A percentile compares a stretch with the other conserved stretches of the same genome.
These are phyloP conservation scores for Lachancea quebecensis DNA, from an alignment of 805 yeast genomes.

Conservation along the genomic window DNA sequence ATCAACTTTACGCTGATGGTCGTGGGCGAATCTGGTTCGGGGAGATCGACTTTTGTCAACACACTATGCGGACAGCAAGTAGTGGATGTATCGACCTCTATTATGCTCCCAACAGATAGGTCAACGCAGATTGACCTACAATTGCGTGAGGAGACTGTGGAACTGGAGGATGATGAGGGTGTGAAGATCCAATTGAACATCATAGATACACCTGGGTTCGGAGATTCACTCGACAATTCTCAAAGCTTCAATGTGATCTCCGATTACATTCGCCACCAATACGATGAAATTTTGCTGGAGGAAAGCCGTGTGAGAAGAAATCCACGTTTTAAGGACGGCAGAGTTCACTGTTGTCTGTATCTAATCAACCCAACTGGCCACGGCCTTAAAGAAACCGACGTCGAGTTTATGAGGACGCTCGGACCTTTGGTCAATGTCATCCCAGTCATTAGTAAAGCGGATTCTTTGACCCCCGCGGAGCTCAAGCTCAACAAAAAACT, in stretches of 20 bases:
- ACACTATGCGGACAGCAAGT: slow-evolving; percentile 85
- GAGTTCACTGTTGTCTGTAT: slow-evolving; percentile 71
- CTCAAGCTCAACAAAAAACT: slow-evolving; percentile 64
- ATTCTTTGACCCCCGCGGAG: slow-evolving; percentile 76
- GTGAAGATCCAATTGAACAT: slow-evolving; percentile 69
- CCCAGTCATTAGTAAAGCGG: slow-evolving; percentile 82
- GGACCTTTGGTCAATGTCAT: slow-evolving; percentile 77
- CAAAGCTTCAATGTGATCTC: slow-evolving; percentile 60
- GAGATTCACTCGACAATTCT: slow-evolving; percentile 63
- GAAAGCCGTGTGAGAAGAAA: slow-evolving; percentile 78
- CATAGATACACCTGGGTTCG: slow-evolving; percentile 82
- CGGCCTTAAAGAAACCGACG: slow-evolving; percentile 69
- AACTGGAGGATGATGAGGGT: slow-evolving; percentile 79
- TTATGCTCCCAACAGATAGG: slow-evolving; percentile 46
- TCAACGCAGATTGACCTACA: slow-evolving; percentile 48
- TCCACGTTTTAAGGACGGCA: slow-evolving; percentile 77
- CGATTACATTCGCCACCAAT: slow-evolving; percentile 76
- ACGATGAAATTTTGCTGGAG: slow-evolving; percentile 74
- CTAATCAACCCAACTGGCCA: slow-evolving; percentile 82
- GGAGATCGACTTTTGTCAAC: slow-evolving; percentile 89
- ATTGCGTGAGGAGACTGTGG: slow-evolving; percentile 73
- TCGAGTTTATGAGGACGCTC: slow-evolving; percentile 68
- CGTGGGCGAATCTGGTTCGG: slow-evolving; percentile 80
- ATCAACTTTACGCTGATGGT: slow-evolving; percentile 82
- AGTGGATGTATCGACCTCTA: slow-evolving; percentile 62